These are phyloP conservation scores for Rhodosporidiobolus sp. DNA, from an alignment of 768 basidiomycete genomes.

Conservation along the genomic window DNA sequence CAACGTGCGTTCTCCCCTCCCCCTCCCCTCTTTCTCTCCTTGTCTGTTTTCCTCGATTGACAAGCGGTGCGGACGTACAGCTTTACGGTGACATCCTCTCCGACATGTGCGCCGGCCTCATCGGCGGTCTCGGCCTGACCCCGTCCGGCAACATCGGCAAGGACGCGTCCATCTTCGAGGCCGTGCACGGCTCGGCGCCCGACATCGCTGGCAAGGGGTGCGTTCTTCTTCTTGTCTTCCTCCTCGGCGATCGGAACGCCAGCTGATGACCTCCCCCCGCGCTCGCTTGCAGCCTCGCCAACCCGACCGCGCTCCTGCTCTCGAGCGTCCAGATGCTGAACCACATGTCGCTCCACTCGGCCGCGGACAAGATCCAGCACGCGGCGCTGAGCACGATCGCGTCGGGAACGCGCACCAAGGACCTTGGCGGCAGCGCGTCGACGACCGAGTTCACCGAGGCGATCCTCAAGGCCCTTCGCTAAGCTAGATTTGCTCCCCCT, in stretches of 20 bases:
- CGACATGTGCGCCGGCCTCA: conserved; percentile 97
- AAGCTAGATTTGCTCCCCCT: neutral
- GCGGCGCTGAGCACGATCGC: conserved; percentile 61
- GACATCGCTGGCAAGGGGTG: conserved; percentile 79
- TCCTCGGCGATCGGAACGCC: too few relatives aligned
- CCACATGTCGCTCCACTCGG: conserved; percentile 84
- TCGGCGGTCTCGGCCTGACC: conserved; percentile 78
- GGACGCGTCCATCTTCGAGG: conserved; percentile 99
- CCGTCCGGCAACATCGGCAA: conserved; percentile 49
- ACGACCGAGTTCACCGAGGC: conserved; percentile 54
- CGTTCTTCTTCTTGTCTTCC: conserved; percentile 8
- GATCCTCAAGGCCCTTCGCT: conserved; percentile 41
- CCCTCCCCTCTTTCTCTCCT: neutral
- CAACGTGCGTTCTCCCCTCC: conserved; percentile 63
- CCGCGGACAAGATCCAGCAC: conserved; percentile 85
- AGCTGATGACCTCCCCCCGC: conserved; percentile 60
- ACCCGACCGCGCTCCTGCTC: conserved; percentile 96
- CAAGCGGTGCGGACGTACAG: neutral
- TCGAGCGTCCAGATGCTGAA: conserved; percentile 96
- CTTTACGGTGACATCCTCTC: conserved; percentile 47
- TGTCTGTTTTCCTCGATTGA: neutral
- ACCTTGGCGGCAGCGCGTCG: conserved; percentile 86
- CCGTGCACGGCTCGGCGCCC: conserved; percentile 98
- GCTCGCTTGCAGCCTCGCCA: conserved; percentile 66
- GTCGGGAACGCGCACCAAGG: conserved; percentile 66